Conservation (phyloP, 495 filamentous ascomycete genomes). For the Neurospora discreta region DNA sequence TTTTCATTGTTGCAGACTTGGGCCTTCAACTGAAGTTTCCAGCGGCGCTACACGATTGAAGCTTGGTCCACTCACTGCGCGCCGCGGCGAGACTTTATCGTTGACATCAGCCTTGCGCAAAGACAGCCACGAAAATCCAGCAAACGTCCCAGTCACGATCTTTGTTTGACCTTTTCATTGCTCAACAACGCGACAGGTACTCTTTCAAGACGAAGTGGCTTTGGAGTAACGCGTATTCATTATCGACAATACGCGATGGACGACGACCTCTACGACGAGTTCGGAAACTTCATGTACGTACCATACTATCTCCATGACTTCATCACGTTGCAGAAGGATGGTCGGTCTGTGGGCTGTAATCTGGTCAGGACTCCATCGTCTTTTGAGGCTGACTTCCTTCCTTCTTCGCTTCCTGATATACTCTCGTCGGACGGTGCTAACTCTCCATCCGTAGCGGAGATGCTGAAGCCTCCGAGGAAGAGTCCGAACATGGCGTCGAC, state of each 20-base stretch:
- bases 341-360: neutral
- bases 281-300: constrained; percentile 27
- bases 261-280: constrained; percentile 28
- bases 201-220: neutral
- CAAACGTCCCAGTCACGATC: neutral
- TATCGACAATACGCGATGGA: constrained; percentile 19
- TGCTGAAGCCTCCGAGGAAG: constrained; percentile 77
- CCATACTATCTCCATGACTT: neutral
- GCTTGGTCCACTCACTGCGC: neutral
- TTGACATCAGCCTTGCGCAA: neutral
- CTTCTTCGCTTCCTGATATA: neutral
- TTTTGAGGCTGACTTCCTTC: neutral
- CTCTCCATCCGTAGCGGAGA: constrained; percentile 46
- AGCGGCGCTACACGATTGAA: neutral
- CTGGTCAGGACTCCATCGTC: neutral
- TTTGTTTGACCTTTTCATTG: neutral
- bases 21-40: neutral
- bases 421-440: neutral
- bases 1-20: neutral
- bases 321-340: neutral
- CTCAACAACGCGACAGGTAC: neutral
- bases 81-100: neutral
- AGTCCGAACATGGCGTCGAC: constrained; percentile 61
- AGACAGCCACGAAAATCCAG: neutral
- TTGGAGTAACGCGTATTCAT: neutral